These are phyloP conservation scores for Cydonia oblonga DNA, from an alignment of 331 rosid genomes.

Conservation along the genomic window DNA sequence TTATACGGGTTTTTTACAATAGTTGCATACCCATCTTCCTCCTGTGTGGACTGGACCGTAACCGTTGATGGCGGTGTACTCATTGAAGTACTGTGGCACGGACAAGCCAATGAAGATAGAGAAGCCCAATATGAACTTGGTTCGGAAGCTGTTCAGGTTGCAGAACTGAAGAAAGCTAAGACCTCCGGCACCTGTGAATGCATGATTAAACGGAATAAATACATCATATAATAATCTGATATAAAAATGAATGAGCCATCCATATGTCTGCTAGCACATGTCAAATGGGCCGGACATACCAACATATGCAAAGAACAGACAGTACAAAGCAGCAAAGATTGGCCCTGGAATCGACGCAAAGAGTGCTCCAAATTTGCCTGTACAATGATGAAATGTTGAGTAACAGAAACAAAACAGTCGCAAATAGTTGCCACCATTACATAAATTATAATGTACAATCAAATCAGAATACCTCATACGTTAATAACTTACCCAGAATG, in stretches of 20 bases:
- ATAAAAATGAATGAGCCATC: neutral
- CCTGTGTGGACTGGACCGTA: slow-evolving; percentile 85
- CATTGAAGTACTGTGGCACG: slow-evolving; percentile 88
- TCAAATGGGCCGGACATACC: slow-evolving; percentile 43
- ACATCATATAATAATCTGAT: neutral
- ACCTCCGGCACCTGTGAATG: slow-evolving; percentile 65
- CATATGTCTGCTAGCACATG: neutral
- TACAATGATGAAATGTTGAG: neutral
- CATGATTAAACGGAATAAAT: neutral
- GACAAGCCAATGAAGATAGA: slow-evolving; percentile 94
- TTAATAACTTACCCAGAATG: slow-evolving; percentile 57
- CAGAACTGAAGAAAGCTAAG: slow-evolving; percentile 95
- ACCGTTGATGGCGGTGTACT: slow-evolving; percentile 63
- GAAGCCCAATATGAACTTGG: slow-evolving; percentile 76
- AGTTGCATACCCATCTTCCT: slow-evolving; percentile 76
- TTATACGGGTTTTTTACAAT: neutral
- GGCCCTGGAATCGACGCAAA: slow-evolving; percentile 91
- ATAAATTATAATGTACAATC: neutral
- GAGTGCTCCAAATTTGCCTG: slow-evolving; percentile 97
- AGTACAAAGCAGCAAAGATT: slow-evolving; percentile 81
- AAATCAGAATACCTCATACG: neutral
- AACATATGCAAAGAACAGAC: slow-evolving; percentile 87
- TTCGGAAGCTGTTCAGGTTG: slow-evolving; percentile 88
- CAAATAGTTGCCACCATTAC: neutral
- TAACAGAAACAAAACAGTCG: neutral